A percentile compares a stretch with the other conserved stretches of the same genome.
Conservation (phyloP, 2,329 filamentous ascomycete genomes). For the Colletotrichum sp. region DNA sequence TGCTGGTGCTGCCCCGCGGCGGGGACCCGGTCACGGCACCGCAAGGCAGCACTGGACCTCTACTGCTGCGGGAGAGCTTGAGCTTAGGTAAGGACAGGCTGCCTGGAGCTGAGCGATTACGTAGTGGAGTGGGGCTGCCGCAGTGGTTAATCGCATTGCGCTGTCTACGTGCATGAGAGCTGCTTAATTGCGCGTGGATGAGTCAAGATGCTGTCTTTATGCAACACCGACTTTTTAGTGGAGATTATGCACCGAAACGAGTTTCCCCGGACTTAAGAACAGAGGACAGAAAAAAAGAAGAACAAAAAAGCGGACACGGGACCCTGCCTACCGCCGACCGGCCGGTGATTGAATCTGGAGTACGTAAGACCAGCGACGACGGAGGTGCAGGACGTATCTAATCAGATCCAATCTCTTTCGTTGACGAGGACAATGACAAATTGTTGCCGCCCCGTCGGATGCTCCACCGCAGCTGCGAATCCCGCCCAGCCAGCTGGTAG, state of each 20-base stretch:
- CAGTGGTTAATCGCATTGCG: neutral
- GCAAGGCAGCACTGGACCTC: neutral
- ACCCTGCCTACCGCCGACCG: neutral
- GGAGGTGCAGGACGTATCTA: slow-evolving; percentile 3
- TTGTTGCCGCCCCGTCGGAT: neutral
- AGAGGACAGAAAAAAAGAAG: neutral
- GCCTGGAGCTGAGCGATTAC: neutral
- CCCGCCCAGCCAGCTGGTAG: neutral
- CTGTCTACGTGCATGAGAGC: neutral
- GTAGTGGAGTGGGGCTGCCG: neutral
- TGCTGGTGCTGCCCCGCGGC: neutral
- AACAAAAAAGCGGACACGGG: neutral
- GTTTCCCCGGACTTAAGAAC: neutral
- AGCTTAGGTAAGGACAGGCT: neutral
- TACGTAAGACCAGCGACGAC: neutral
- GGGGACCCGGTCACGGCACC: neutral
- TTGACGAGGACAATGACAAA: neutral
- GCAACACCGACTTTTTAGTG: neutral
- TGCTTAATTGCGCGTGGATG: neutral
- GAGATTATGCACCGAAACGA: neutral
- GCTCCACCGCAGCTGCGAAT: neutral
- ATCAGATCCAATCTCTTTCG: slow-evolving; percentile 15
- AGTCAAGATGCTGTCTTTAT: neutral
- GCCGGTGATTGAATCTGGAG: neutral
- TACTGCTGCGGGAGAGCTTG: neutral